Evolutionary conservation across 805 yeast genomes (phyloP), one percentile per base, ranked within the genome.

Genomic region (Ogataea methylovora): DNA sequence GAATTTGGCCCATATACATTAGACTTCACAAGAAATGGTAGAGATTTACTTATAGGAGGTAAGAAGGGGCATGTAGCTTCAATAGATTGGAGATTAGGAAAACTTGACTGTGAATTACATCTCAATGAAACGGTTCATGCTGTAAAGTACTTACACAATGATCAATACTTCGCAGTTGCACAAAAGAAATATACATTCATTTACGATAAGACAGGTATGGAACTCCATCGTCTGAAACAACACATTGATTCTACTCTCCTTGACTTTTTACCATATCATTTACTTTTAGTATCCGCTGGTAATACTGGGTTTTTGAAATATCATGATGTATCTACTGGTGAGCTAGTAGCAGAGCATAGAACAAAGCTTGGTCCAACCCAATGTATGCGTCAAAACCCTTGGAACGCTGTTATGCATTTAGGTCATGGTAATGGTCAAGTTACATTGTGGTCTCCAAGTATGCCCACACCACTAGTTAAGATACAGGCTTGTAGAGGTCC

Each of bases 241-340:
- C 98, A 92, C 56, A 67, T 86, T 20, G 97, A 88, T 46, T 80
- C 80, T 19, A 84, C 88, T 25, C 65, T 73, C 39, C 63, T 92
- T 50, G 94, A 88, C 42, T 92, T 85, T 51, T 67, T 92, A 45
- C 97, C 97, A 1, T 92, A 88, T 56, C 98, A 92, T 60, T 88
- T 80, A 49, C 63, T 92, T 25, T 67, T 92, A 31, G 87, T 80
- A 1, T 76, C 95, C 1, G 86, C 94, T 1, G 97, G 98, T 27
- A 78, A 83, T 46, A 76, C 94, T 3, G 96, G 96, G 5, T 83
- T 70, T 58, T 67, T 92, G 40, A 85, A 84, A 60, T 92, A 85
- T 58, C 97, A 92, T 52, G 98, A 92, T 59, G 94, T 88, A 2
- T 81, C 96, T 3, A 92, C 97, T 0, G 98, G 98, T 40, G 73